phyloP scores from a whole-genome alignment of 2,329 filamentous ascomycete genomes.

The Achaetomium macrosporum region DNA sequence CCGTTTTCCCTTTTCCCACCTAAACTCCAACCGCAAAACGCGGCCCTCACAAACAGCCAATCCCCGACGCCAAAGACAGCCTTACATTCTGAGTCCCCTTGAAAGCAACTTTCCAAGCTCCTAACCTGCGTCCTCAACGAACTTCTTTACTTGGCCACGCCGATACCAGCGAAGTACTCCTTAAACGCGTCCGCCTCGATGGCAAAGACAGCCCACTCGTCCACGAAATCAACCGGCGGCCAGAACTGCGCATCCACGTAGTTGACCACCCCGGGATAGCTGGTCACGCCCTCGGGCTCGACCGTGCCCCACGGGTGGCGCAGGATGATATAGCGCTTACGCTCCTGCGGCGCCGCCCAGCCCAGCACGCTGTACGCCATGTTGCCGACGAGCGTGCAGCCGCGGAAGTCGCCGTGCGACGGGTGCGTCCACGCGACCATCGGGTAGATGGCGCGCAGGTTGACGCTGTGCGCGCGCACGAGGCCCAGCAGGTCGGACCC shows the following conservation, averaged over 20 bases:
- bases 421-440: conserved; percentile 39
- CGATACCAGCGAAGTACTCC: conserved; percentile 14
- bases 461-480: conserved; percentile 35
- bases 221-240: conserved; percentile 18
- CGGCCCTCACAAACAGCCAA: background rate
- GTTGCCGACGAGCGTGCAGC: conserved; percentile 40
- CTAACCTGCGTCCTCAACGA: background rate
- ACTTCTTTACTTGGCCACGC: conserved; percentile 12
- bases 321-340: conserved; percentile 13
- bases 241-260: conserved; percentile 29
- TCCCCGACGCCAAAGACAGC: background rate
- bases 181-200: conserved; percentile 21
- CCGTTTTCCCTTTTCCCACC: no score
- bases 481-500: conserved; percentile 32
- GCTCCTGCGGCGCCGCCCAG: conserved; percentile 33
- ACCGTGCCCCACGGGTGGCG: conserved; percentile 42
- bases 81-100: background rate
- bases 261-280: conserved; percentile 36
- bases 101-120: no score
- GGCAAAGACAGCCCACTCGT: conserved; percentile 20
- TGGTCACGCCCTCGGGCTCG: conserved; percentile 36
- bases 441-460: conserved; percentile 39
- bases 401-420: conserved; percentile 33
- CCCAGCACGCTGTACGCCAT: conserved; percentile 40
- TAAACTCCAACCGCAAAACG: no score